phyloP scores from a whole-genome alignment of 352 stramenopile species.

The Pythium vanterpoolii region DNA sequence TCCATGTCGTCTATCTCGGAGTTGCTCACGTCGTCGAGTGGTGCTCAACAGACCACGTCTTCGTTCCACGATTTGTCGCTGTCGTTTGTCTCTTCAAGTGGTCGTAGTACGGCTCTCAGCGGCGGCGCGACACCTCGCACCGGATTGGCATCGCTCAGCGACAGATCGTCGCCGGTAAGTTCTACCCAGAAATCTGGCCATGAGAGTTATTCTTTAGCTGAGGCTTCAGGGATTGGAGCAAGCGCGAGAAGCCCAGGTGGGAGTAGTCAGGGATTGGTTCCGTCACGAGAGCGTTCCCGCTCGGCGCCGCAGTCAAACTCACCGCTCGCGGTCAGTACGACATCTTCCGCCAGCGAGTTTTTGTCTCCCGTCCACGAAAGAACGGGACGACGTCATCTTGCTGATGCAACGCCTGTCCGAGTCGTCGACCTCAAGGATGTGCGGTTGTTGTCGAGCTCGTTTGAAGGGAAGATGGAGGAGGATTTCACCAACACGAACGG shows the following conservation, averaged over 20 bases:
- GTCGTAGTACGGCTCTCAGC: constrained; percentile 40
- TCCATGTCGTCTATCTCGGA: constrained; percentile 89
- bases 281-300: constrained; percentile 47
- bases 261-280: constrained; percentile 18
- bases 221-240: constrained; percentile 9
- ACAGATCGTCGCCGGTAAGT: constrained; percentile 27
- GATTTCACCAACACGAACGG: constrained; percentile 21
- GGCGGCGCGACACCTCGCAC: constrained; percentile 58
- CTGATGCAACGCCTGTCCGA: constrained; percentile 4
- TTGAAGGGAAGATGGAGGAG: not conserved
- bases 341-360: constrained; percentile 8
- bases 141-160: constrained; percentile 64
- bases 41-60: constrained; percentile 25
- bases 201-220: not conserved
- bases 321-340: not conserved
- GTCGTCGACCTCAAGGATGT: constrained; percentile 69
- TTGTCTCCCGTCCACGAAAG: constrained; percentile 28
- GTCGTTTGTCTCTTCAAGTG: constrained; percentile 31
- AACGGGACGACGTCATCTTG: constrained; percentile 8
- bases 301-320: constrained; percentile 47
- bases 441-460: constrained; percentile 27
- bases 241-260: constrained; percentile 13
- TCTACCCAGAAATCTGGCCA: not conserved
- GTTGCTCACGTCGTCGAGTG: constrained; percentile 45
- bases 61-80: constrained; percentile 62